Evolutionary conservation across 768 basidiomycete genomes (phyloP).

Genomic region (Leccinum arenicola): DNA sequence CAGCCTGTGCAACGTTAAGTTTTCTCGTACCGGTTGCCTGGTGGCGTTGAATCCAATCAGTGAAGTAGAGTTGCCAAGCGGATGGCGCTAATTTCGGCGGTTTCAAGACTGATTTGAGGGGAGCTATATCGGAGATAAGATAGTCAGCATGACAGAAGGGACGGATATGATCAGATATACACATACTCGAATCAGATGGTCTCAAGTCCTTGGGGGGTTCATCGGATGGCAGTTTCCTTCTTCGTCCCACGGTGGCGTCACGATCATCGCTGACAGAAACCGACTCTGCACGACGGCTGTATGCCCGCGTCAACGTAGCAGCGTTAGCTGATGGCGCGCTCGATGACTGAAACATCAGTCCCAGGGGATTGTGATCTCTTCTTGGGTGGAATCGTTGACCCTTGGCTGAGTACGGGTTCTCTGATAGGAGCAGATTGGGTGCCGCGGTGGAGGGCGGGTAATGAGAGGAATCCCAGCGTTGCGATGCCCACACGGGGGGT

Average conservation of each 20-base stretch:
- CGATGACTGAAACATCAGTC: slow-evolving; percentile 63
- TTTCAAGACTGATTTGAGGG: slow-evolving; percentile 72
- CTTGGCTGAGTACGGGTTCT: slow-evolving; percentile 42
- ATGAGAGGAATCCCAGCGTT: slow-evolving; percentile 58
- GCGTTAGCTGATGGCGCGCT: slow-evolving; percentile 62
- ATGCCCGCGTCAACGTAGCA: slow-evolving; percentile 52
- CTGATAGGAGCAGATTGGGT: slow-evolving; percentile 46
- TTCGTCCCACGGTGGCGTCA: slow-evolving; percentile 72
- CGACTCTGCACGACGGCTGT: slow-evolving; percentile 68
- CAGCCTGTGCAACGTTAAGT: slow-evolving; percentile 92
- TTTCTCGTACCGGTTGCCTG: slow-evolving; percentile 78
- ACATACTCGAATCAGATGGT: slow-evolving; percentile 48
- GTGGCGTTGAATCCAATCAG: slow-evolving; percentile 89
- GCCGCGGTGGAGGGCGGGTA: slow-evolving; percentile 44
- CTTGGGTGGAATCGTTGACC: slow-evolving; percentile 38
- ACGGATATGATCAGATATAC: slow-evolving; percentile 29
- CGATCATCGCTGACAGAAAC: slow-evolving; percentile 58
- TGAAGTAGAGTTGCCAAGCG: slow-evolving; percentile 96
- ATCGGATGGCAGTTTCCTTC: slow-evolving; percentile 39
- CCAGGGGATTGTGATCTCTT: slow-evolving; percentile 42
- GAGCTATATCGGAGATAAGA: slow-evolving; percentile 43
- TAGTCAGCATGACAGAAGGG: slow-evolving; percentile 28
- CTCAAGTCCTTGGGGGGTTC: slow-evolving; percentile 38
- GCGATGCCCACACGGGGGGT: slow-evolving; percentile 64
- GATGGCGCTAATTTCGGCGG: slow-evolving; percentile 92